phyloP scores from a whole-genome alignment of 305 asterid species.

The Fraxinus albicans region DNA sequence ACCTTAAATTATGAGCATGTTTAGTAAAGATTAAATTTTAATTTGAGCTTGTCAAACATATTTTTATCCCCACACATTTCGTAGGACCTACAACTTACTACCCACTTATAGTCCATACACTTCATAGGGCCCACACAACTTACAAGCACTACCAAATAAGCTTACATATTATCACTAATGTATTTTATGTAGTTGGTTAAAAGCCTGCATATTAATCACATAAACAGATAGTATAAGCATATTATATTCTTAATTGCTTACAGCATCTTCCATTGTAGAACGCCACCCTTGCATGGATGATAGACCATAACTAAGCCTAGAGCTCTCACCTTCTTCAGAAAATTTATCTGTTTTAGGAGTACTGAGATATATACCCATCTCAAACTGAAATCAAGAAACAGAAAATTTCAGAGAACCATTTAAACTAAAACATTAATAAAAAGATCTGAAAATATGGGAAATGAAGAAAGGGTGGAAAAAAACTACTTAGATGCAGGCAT shows the following conservation, averaged over 20 bases:
- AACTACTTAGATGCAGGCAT: not conserved
- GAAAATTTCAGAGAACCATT: slow-evolving; percentile 8
- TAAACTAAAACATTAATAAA: slow-evolving; percentile 8
- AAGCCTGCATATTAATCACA: not conserved
- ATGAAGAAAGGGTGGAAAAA: not conserved
- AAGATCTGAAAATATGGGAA: not conserved
- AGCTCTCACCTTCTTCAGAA: slow-evolving; percentile 81
- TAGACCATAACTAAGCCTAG: slow-evolving; percentile 68
- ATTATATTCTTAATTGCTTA: slow-evolving; percentile 37
- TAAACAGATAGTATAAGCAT: not conserved
- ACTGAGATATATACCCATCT: slow-evolving; percentile 92
- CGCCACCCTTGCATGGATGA: slow-evolving; percentile 99
- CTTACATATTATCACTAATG: not conserved
- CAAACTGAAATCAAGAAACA: slow-evolving; percentile 44
- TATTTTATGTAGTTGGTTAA: not conserved
- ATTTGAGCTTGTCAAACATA: not conserved
- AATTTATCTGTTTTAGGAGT: slow-evolving; percentile 84
- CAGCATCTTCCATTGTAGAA: slow-evolving; percentile 98
- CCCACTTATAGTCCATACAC: not conserved
- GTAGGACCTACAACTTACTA: not conserved
- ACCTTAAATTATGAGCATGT: not conserved
- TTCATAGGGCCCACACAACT: not conserved
- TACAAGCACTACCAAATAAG: not conserved
- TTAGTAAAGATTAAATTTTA: not conserved
- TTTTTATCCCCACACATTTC: not conserved